Base-by-base conservation (phyloP, 192 early-diverging fungal species). In the Backusella tarrabulga region DNA sequence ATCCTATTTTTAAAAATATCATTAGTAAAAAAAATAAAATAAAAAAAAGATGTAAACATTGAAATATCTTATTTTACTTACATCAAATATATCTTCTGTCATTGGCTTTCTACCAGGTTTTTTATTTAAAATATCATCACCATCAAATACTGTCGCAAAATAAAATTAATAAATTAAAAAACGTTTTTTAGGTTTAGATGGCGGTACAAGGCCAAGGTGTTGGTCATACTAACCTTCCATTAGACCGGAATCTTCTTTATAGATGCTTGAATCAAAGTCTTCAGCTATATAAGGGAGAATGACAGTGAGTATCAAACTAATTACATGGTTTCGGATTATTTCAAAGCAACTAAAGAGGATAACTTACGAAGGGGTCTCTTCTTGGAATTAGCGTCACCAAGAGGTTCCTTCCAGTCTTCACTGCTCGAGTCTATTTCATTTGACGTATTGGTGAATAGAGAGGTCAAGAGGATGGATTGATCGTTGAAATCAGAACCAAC, bases 21-120 rank as follows among this genome's bases (percentile, higher is more conserved):
- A 73, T 73, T 14, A 54, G 32, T 56, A 40, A 70, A n/a, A 63
- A 29, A 9, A 40, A 40, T 3, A 32, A 32, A 32, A 32, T 3
- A 32, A 40, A 40, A 40, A 40, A 11, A 9, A 1, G 38, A 5
- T 40, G 11, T 2, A 40, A 8, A 40, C 38, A 40, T 40, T 40
- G 11, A 40, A 40, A 11, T 40, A 40, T 40, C 38, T 40, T 11
- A 40, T 40, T 40, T 69, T 70, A 35, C 68, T 38, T 70, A 70
- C 75, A 42, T 44, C 17, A 21, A 19, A 44, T 7, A 36, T 14
- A 3, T 35, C 67, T 23, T 69, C 68, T 76, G 68, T 23, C 68
- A 69, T 56, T n/a, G 75, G 67, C 32, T 68, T 70, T 4, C 75
- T 67, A 14, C 75, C 68, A 70, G 67, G 44, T 23, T 76, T 68